Evolutionary conservation across 2,329 filamentous ascomycete species (phyloP).

Genomic region (Setomelanomma holmii): DNA sequence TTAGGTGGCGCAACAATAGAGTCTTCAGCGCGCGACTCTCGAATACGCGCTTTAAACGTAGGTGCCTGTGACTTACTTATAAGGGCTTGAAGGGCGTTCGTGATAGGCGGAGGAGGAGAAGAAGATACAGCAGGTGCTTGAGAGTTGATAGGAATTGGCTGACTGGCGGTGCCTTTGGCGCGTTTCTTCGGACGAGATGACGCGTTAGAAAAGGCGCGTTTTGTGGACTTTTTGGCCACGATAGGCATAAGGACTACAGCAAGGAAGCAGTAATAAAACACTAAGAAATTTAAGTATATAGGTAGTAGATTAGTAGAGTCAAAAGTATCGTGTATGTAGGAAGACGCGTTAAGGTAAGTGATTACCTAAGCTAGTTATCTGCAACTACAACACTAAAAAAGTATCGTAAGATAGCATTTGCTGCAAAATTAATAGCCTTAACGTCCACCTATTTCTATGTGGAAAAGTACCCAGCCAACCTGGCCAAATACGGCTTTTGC

Average conservation of each 20-base stretch:
- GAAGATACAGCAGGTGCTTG: background rate
- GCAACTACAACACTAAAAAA: background rate
- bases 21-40: conserved; percentile 5
- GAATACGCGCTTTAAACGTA: conserved; percentile 2
- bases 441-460: background rate
- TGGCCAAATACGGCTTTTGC: background rate
- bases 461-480: background rate
- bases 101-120: background rate
- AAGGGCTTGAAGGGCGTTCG: conserved; percentile 3
- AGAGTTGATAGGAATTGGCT: conserved; percentile 2
- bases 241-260: background rate
- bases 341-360: background rate
- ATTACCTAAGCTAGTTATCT: background rate
- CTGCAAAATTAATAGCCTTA: conserved; percentile 2
- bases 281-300: background rate
- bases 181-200: background rate
- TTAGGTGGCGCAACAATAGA: conserved; percentile 2
- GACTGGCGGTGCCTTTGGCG: conserved; percentile 6
- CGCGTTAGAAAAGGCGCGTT: background rate
- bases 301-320: background rate
- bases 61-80: background rate
- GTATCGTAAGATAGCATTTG: conserved; percentile 2
- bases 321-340: conserved; percentile 2
- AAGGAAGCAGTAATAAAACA: background rate
- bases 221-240: background rate